phyloP scores from a whole-genome alignment of 2,329 filamentous ascomycete genomes.

The Ceratocystiopsis minuta region DNA sequence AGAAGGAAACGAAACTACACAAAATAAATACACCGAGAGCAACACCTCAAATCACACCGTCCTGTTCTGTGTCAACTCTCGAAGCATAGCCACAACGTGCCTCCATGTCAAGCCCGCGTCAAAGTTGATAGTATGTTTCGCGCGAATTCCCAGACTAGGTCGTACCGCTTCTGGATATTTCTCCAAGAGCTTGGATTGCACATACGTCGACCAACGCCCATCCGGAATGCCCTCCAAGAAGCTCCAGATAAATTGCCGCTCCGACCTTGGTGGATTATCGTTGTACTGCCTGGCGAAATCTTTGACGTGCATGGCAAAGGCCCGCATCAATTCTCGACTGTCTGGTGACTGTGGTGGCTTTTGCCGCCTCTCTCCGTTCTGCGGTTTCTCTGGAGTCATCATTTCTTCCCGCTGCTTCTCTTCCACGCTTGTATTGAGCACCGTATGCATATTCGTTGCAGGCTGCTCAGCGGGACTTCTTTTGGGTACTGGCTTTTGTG shows the following conservation, averaged over 20 bases:
- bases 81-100: slow-evolving; percentile 4
- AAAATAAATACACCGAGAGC: too few relatives aligned
- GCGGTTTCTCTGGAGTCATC: too few relatives aligned
- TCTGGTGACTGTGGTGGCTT: too few relatives aligned
- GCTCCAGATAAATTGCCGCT: slow-evolving; percentile 8
- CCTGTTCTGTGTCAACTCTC: slow-evolving; percentile 2
- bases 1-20: too few relatives aligned
- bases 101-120: slow-evolving; percentile 5
- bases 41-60: not conserved
- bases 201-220: slow-evolving; percentile 3
- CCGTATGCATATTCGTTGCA: too few relatives aligned
- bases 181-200: slow-evolving; percentile 6
- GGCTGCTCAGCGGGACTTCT: too few relatives aligned
- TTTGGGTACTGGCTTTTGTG: too few relatives aligned
- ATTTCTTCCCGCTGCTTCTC: too few relatives aligned
- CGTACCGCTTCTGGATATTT: slow-evolving; percentile 4
- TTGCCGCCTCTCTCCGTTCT: too few relatives aligned
- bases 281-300: slow-evolving; percentile 1
- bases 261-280: slow-evolving; percentile 5
- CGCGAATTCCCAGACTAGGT: slow-evolving; percentile 5
- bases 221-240: slow-evolving; percentile 9
- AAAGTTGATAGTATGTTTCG: slow-evolving; percentile 9
- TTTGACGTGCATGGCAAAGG: slow-evolving; percentile 5
- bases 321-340: not conserved
- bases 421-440: too few relatives aligned